These are phyloP conservation scores for Xylaria polymorpha DNA, from an alignment of 2,329 filamentous ascomycete species.

Conservation along the genomic window DNA sequence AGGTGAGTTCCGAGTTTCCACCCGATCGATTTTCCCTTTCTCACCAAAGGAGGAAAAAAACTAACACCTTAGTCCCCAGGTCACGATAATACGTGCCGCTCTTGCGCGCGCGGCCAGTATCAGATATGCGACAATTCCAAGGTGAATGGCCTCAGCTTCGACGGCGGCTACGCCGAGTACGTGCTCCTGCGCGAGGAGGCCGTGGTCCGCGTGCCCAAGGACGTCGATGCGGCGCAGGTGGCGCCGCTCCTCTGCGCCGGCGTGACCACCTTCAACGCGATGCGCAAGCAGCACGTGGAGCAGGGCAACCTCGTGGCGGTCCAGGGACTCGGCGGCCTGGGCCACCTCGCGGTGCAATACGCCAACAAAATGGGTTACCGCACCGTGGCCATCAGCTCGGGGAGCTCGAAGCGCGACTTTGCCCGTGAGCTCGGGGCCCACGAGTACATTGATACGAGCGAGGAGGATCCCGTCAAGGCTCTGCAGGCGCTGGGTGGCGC, in stretches of 20 bases:
- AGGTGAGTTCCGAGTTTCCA: conserved; percentile 52
- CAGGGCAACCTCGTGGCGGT: conserved; percentile 66
- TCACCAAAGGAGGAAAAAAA: neutral
- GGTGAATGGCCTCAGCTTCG: conserved; percentile 72
- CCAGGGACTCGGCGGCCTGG: conserved; percentile 80
- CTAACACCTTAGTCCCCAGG: conserved; percentile 53
- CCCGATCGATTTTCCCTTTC: neutral
- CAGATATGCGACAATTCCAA: conserved; percentile 73
- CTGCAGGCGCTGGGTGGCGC: conserved; percentile 71
- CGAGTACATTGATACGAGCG: conserved; percentile 68
- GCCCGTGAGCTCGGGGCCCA: conserved; percentile 70
- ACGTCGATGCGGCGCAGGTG: conserved; percentile 63
- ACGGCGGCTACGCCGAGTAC: conserved; percentile 78
- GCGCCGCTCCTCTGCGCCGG: conserved; percentile 74
- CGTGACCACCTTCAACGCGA: conserved; percentile 71
- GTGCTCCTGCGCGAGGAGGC: conserved; percentile 70
- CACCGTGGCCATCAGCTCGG: conserved; percentile 74
- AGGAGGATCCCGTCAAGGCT: conserved; percentile 60
- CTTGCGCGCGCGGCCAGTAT: conserved; percentile 72
- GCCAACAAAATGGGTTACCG: conserved; percentile 80
- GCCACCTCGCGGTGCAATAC: conserved; percentile 82
- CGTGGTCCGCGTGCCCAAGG: conserved; percentile 64
- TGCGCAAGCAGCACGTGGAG: conserved; percentile 65
- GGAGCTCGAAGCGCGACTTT: conserved; percentile 75
- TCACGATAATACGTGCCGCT: conserved; percentile 69